These are phyloP conservation scores for Erysimum cheiranthoides DNA, from an alignment of 345 rosid species.

Conservation along the genomic window DNA sequence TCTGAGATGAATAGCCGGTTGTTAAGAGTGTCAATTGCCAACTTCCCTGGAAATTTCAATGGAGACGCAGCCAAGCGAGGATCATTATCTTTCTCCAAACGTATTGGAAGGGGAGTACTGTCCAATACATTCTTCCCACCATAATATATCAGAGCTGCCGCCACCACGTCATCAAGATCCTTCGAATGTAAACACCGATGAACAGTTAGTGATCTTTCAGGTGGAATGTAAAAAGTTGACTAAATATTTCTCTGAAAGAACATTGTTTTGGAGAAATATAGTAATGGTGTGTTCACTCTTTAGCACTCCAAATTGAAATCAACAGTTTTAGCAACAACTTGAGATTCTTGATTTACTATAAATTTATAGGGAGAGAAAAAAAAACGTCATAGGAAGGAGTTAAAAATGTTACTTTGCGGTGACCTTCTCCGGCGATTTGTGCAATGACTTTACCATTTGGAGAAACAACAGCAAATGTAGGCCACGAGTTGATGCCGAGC, in stretches of 20 bases:
- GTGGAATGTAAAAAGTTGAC: slow-evolving; percentile 6
- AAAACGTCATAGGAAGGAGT: neutral
- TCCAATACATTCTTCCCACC: slow-evolving; percentile 75
- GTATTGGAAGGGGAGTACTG: slow-evolving; percentile 67
- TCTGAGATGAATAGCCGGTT: slow-evolving; percentile 92
- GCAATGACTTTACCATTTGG: slow-evolving; percentile 90
- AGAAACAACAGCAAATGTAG: slow-evolving; percentile 86
- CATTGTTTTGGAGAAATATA: neutral
- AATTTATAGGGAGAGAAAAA: neutral
- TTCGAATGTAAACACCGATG: slow-evolving; percentile 36
- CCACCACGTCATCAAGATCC: slow-evolving; percentile 91
- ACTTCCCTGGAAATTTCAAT: slow-evolving; percentile 92
- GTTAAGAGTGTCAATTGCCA: slow-evolving; percentile 85
- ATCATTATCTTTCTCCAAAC: slow-evolving; percentile 84
- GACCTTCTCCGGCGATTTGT: slow-evolving; percentile 91
- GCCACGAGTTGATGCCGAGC: slow-evolving; percentile 95
- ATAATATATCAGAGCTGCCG: slow-evolving; percentile 82
- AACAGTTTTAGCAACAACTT: neutral
- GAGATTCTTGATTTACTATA: neutral
- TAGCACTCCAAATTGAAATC: neutral
- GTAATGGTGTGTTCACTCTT: neutral
- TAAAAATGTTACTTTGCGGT: slow-evolving; percentile 62
- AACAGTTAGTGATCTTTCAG: slow-evolving; percentile 12
- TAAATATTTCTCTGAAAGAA: neutral
- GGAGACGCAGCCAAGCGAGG: slow-evolving; percentile 80